Conservation (phyloP, 768 basidiomycete genomes). For the Phallus indusiatus region DNA sequence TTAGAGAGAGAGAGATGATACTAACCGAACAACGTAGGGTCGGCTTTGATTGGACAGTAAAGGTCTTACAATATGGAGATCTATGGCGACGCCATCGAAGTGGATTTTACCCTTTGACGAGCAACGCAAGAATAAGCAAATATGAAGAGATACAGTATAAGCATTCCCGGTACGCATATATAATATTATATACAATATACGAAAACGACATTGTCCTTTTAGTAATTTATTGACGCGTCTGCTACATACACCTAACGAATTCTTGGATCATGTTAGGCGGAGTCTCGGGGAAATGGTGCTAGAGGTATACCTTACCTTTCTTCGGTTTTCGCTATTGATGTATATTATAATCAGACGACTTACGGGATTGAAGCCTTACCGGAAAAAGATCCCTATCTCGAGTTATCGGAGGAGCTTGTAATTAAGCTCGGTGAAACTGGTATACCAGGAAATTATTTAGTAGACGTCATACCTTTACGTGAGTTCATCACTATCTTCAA, state of each 20-base stretch:
- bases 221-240: neutral
- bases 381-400: neutral
- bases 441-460: neutral
- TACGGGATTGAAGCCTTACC: neutral
- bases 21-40: slow-evolving; percentile 22
- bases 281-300: neutral
- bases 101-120: slow-evolving; percentile 7
- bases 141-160: neutral
- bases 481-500: neutral
- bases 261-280: neutral
- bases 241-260: neutral
- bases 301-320: neutral
- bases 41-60: slow-evolving; percentile 40
- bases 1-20: neutral
- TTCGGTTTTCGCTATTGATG: neutral
- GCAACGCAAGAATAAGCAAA: neutral
- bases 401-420: neutral
- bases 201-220: neutral
- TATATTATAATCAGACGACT: neutral
- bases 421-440: neutral
- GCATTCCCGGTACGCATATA: neutral
- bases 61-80: slow-evolving; percentile 28
- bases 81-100: slow-evolving; percentile 28
- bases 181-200: neutral
- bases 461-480: slow-evolving; percentile 1